Base-by-base conservation (phyloP, 495 filamentous ascomycete genomes). In the Penicillium chermesinum region DNA sequence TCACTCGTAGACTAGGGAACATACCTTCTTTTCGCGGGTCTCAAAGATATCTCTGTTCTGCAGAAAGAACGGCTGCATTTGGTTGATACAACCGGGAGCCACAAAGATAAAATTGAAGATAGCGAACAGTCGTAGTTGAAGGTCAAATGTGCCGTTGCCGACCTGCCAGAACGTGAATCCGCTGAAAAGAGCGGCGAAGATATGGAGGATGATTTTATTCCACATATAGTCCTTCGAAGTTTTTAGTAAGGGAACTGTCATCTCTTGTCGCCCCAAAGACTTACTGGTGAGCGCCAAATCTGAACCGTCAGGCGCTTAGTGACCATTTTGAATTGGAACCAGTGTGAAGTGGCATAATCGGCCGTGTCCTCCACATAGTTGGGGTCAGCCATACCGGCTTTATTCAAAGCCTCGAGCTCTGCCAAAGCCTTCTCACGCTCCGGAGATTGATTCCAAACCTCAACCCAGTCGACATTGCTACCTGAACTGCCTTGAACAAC, bases 11-110 rank as follows among this genome's bases (percentile, higher is more conserved):
- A 19, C 16, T 30, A 10, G 10, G 25, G 25, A 5, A 37, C 41
- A 2, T 38, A 57, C 84, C 87, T 70, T 93, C 82, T 66, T 89
- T 76, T 50, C 83, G 67, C 51, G 86, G 62, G 64, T 87, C 74
- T 66, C 83, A 72, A 71, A 91, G 77, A 82, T 70, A 44, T 95
- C 79, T 2, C 81, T 86, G 43, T 88, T 75, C 7, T 94, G 74
- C 64, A 90, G 73, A 73, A 95, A 95, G 66, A 95, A 84, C 44
- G 83, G 75, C 58, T 94, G 91, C 71, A 91, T 85, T 59, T 91
- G 87, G 55, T 93, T 93, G 59, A 91, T 89, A 35, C 93, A 82
- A 25, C 88, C 89, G 48, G 91, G 87, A 2, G 83, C 73, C 1
- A 80, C 77, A 63, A 84, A 86, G 44, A 81, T 75, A 9, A 87